Conservation (phyloP, 208 protist genomes). For the Trypanosoma rangeli region DNA sequence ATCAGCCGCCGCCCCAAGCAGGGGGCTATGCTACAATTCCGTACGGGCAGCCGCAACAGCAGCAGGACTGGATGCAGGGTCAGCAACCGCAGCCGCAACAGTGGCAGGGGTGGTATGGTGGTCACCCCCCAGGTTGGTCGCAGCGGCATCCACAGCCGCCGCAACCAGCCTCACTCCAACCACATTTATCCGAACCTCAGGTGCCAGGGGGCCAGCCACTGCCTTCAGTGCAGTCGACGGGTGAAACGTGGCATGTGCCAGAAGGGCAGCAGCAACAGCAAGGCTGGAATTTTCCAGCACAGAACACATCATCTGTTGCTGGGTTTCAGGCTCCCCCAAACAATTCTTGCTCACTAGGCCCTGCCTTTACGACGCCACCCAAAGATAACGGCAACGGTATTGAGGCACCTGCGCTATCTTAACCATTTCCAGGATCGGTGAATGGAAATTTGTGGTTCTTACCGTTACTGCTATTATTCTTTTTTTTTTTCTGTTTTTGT, state of each 20-base stretch:
- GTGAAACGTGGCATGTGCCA: background rate
- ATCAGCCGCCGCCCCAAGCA: constrained; percentile 21
- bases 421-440: background rate
- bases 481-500: constrained; percentile 26
- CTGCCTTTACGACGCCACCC: background rate
- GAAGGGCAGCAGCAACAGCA: background rate
- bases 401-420: background rate
- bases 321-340: background rate
- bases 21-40: background rate
- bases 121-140: background rate
- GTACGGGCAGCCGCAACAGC: constrained; percentile 18
- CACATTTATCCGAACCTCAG: background rate
- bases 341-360: background rate
- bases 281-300: background rate
- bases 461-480: constrained; percentile 6
- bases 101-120: constrained; percentile 4
- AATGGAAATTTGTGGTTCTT: background rate
- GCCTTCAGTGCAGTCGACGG: background rate
- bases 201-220: background rate
- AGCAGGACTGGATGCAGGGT: background rate
- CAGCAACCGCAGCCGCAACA: background rate
- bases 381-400: constrained; percentile 17
- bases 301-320: background rate
- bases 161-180: background rate
- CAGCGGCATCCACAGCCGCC: background rate